Evolutionary conservation across 2,329 filamentous ascomycete genomes (phyloP).

Genomic region (Xylaria sp.): DNA sequence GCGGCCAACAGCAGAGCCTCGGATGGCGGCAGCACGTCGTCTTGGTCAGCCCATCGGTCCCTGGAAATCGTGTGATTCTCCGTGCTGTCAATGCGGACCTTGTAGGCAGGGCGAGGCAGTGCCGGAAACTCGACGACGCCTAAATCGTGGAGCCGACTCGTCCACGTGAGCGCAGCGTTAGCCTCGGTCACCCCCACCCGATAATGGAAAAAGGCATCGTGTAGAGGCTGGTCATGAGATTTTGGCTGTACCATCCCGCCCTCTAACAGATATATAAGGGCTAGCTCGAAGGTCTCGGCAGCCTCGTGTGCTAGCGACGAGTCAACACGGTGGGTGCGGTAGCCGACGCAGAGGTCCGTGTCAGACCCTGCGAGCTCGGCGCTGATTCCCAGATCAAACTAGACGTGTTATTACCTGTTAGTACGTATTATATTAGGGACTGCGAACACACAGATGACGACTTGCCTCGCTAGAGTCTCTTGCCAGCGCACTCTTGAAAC

Average conservation of each 20-base stretch:
- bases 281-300: constrained; percentile 1
- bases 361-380: constrained; percentile 9
- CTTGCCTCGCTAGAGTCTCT: constrained; percentile 9
- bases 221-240: constrained; percentile 1
- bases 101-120: background rate
- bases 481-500: constrained; percentile 5
- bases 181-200: background rate
- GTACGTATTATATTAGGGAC: constrained; percentile 8
- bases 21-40: background rate
- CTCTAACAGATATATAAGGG: background rate
- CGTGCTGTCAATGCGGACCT: background rate
- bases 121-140: background rate
- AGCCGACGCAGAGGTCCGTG: constrained; percentile 7
- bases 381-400: constrained; percentile 11
- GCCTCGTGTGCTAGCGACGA: constrained; percentile 7
- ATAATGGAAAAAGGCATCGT: constrained; percentile 1
- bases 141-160: constrained; percentile 1
- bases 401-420: constrained; percentile 9
- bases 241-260: background rate
- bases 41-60: constrained; percentile 9
- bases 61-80: constrained; percentile 5
- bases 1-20: background rate
- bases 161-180: background rate
- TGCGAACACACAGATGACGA: constrained; percentile 5
- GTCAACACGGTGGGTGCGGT: constrained; percentile 7